phyloP scores from a whole-genome alignment of 805 yeast species.

The Cyberlindnera mississippiensis region DNA sequence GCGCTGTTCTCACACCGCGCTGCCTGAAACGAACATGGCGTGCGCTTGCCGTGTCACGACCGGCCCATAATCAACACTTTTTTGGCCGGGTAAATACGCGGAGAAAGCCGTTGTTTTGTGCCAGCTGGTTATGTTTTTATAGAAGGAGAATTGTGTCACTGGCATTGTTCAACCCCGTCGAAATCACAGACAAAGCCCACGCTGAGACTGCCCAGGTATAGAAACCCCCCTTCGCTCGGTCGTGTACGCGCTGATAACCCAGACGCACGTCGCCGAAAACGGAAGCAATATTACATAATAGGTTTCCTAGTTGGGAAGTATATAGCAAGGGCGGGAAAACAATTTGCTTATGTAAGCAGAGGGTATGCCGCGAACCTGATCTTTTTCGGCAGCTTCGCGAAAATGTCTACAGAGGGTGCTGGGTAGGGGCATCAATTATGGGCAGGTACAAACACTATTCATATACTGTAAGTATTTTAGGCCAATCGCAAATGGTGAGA shows the following conservation, averaged over 20 bases:
- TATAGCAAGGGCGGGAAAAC: background rate
- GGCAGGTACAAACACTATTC: too few relatives aligned
- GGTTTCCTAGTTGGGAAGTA: conserved; percentile 1
- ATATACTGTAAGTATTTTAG: too few relatives aligned
- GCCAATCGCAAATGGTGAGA: too few relatives aligned
- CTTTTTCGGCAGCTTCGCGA: too few relatives aligned
- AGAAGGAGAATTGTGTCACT: too few relatives aligned
- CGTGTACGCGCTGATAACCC: too few relatives aligned
- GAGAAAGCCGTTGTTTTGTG: too few relatives aligned
- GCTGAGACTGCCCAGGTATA: background rate
- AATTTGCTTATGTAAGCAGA: background rate
- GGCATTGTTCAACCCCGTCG: background rate
- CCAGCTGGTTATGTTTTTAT: too few relatives aligned
- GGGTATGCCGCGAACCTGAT: background rate
- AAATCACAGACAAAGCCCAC: background rate
- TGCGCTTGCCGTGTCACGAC: conserved; percentile 1
- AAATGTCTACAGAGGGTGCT: too few relatives aligned
- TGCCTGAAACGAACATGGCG: conserved; percentile 4
- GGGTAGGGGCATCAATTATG: too few relatives aligned
- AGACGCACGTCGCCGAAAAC: background rate
- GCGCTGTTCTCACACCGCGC: background rate
- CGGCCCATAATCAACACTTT: background rate
- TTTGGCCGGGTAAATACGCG: too few relatives aligned
- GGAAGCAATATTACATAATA: background rate
- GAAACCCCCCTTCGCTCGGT: too few relatives aligned